phyloP scores from a whole-genome alignment of 83 land plant genomes.

The Thuja plicata region DNA sequence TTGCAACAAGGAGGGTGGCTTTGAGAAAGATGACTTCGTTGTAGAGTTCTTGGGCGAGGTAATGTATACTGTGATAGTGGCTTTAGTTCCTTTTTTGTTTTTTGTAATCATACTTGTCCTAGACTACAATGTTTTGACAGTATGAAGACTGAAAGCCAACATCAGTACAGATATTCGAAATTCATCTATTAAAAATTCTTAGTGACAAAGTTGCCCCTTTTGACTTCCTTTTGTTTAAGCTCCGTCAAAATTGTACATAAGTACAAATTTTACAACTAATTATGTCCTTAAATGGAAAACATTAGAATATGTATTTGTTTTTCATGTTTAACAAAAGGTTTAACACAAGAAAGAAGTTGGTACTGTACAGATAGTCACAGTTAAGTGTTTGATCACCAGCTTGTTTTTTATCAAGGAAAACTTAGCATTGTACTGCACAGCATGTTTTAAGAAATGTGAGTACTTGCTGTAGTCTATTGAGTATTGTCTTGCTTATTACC shows the following conservation, averaged over 20 bases:
- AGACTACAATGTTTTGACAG: neutral
- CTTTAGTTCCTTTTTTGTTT: neutral
- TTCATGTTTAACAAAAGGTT: neutral
- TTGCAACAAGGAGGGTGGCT: conserved; percentile 91
- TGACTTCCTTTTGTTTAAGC: neutral
- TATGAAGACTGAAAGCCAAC: neutral
- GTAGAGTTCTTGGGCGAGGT: conserved; percentile 99
- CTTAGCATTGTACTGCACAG: neutral
- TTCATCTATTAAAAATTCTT: neutral
- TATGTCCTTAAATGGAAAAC: neutral
- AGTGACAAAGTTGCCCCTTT: neutral
- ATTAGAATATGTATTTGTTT: neutral
- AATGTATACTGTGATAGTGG: neutral
- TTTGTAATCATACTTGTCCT: neutral
- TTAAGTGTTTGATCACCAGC: neutral
- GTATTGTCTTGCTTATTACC: neutral
- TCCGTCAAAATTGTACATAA: neutral
- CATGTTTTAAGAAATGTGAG: neutral
- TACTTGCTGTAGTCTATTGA: neutral
- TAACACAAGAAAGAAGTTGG: neutral
- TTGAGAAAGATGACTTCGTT: conserved; percentile 88
- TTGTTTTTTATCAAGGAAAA: neutral
- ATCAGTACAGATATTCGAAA: neutral
- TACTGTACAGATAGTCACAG: neutral
- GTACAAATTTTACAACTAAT: neutral